These are phyloP conservation scores for Fraxinus sp. DNA, from an alignment of 305 asterid genomes.

Conservation along the genomic window DNA sequence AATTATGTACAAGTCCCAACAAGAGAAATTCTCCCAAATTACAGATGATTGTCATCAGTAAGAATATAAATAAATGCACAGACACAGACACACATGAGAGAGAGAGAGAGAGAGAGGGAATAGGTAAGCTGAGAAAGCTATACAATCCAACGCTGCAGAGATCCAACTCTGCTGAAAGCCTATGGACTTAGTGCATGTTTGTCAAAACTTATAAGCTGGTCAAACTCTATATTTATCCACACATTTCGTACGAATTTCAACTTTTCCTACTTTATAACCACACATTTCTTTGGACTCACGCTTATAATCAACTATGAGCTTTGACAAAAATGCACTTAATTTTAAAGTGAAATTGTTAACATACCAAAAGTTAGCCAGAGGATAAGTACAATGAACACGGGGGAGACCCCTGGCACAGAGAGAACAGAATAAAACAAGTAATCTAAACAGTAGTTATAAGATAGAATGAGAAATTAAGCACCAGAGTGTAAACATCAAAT, in stretches of 20 bases:
- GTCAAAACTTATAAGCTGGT: background rate
- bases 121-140: background rate
- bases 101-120: background rate
- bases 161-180: background rate
- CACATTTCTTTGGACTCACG: background rate
- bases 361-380: background rate
- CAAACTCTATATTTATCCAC: background rate
- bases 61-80: background rate
- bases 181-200: background rate
- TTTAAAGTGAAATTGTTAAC: background rate
- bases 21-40: background rate
- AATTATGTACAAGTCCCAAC: background rate
- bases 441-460: background rate
- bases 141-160: background rate
- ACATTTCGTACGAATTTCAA: background rate
- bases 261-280: background rate
- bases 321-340: background rate
- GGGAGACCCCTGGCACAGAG: background rate
- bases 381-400: background rate
- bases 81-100: background rate
- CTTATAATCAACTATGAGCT: background rate
- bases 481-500: background rate
- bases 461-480: background rate
- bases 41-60: background rate
- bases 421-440: background rate